phyloP scores from a whole-genome alignment of 2,329 filamentous ascomycete genomes.

The Dactylellina haptotyla region DNA sequence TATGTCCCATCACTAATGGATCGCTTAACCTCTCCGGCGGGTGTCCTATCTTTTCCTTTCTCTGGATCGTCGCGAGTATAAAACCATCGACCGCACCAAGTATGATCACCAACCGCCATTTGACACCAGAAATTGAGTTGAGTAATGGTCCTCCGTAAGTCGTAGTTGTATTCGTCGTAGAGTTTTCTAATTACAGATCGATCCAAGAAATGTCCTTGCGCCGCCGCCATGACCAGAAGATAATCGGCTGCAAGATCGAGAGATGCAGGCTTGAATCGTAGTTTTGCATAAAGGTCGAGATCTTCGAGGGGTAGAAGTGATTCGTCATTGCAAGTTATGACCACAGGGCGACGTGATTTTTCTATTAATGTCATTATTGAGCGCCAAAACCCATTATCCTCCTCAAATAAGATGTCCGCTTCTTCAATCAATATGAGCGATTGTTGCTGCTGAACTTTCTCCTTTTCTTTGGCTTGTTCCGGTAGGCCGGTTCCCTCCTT shows the following conservation, averaged over 20 bases:
- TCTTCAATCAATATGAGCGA: conserved; percentile 94
- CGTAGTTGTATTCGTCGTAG: conserved; percentile 74
- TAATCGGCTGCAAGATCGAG: conserved; percentile 78
- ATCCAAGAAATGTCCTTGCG: conserved; percentile 83
- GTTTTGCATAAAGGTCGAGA: conserved; percentile 83
- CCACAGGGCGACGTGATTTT: conserved; percentile 88
- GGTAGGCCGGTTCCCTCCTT: conserved; percentile 56
- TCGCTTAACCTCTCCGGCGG: conserved; percentile 71
- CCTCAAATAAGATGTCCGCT: conserved; percentile 90
- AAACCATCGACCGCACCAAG: conserved; percentile 84
- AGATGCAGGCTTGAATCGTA: conserved; percentile 77
- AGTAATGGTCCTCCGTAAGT: conserved; percentile 81
- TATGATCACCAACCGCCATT: conserved; percentile 88
- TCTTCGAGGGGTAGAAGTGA: conserved; percentile 77
- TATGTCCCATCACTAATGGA: conserved; percentile 87
- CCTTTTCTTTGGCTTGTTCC: conserved; percentile 55
- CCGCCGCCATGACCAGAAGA: conserved; percentile 81
- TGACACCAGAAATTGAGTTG: conserved; percentile 98
- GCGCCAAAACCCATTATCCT: conserved; percentile 94
- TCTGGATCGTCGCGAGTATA: conserved; percentile 82
- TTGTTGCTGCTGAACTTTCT: conserved; percentile 76
- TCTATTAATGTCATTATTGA: conserved; percentile 80
- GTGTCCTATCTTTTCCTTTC: conserved; percentile 69
- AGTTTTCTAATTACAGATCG: conserved; percentile 75
- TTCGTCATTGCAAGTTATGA: conserved; percentile 96